Conservation (phyloP, 1,284 basidiomycete species). For the Pholiota adiposa region DNA sequence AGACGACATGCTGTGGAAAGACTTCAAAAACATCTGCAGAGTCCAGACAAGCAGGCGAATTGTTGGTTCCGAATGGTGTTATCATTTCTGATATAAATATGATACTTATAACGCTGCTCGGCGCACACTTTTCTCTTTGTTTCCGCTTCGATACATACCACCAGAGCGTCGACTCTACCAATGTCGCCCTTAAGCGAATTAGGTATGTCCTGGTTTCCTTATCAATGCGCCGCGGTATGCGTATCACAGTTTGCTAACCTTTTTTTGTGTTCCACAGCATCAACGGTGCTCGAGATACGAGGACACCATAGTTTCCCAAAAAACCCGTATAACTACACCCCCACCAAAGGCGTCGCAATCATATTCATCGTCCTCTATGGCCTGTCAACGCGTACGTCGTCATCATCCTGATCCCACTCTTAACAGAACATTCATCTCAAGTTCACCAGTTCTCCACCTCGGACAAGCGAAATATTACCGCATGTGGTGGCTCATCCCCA, state of each 20-base stretch:
- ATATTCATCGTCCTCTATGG: slow-evolving; percentile 27
- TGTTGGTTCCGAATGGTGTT: background rate
- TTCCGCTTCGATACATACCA: too few relatives aligned
- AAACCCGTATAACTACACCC: slow-evolving; percentile 28
- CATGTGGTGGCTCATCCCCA: slow-evolving; percentile 57
- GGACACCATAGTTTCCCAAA: background rate
- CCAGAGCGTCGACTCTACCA: background rate
- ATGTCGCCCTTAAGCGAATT: background rate
- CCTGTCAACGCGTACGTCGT: slow-evolving; percentile 24
- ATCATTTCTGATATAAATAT: too few relatives aligned
- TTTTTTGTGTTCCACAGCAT: too few relatives aligned
- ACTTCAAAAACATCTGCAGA: too few relatives aligned
- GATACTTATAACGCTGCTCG: too few relatives aligned
- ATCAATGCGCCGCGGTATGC: background rate
- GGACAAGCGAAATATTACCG: slow-evolving; percentile 43
- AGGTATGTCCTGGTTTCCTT: background rate
- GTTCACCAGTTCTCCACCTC: slow-evolving; percentile 42
- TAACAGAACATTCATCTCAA: background rate
- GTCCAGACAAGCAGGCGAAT: too few relatives aligned
- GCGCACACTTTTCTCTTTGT: too few relatives aligned
- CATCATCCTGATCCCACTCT: background rate
- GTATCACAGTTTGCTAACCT: background rate
- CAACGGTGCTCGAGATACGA: background rate
- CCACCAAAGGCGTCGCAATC: slow-evolving; percentile 25
- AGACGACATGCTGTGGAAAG: background rate